Evolutionary conservation across 306 rosid genomes (phyloP).

Genomic region (Oxytropis ochrocephala): DNA sequence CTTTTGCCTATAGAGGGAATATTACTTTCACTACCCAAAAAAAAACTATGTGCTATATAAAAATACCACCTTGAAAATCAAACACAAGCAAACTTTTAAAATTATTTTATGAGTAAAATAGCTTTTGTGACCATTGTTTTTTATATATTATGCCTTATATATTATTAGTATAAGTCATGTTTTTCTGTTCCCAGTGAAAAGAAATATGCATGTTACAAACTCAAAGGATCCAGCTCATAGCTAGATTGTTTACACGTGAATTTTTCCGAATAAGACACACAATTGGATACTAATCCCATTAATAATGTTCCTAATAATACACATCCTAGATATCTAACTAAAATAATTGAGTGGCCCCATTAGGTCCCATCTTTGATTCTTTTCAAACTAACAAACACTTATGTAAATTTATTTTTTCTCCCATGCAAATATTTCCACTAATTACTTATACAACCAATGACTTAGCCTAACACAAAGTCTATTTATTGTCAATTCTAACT

Average conservation of each 20-base stretch:
- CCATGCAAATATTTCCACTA: conserved; percentile 7
- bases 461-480: background rate
- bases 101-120: background rate
- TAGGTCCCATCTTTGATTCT: conserved; percentile 12
- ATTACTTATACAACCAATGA: background rate
- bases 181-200: conserved; percentile 23
- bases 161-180: background rate
- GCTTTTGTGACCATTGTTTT: conserved; percentile 4
- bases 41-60: too few species aligned
- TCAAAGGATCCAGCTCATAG: conserved; percentile 34
- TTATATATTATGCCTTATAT: background rate
- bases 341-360: conserved; percentile 27
- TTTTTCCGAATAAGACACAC: conserved; percentile 30
- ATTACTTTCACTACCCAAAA: too few species aligned
- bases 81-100: background rate
- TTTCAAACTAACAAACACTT: conserved; percentile 12
- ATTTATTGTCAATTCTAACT: conserved; percentile 25
- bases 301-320: conserved; percentile 28
- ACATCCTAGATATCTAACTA: background rate
- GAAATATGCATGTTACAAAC: conserved; percentile 18
- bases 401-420: background rate
- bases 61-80: background rate
- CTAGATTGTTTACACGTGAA: conserved; percentile 21
- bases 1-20: too few species aligned
- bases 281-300: conserved; percentile 3